Evolutionary conservation across 2,329 filamentous ascomycete species (phyloP).

Genomic region (Achaetomium macrosporum): DNA sequence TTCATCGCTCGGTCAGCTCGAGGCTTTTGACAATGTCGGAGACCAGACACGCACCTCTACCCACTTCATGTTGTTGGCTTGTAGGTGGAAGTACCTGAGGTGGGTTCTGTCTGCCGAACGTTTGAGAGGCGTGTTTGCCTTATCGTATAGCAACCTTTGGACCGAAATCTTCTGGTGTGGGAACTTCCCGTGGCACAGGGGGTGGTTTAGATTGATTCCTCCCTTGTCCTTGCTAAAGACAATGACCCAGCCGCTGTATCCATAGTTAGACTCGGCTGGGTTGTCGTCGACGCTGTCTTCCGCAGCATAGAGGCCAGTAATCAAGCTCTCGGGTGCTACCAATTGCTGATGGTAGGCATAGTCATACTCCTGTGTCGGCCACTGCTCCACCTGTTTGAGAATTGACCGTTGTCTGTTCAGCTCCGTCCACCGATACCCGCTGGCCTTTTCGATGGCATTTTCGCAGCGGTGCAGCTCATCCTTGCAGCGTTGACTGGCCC

Average conservation of each 20-base stretch:
- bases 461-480: constrained; percentile 17
- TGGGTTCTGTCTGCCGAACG: constrained; percentile 15
- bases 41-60: constrained; percentile 7
- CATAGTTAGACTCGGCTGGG: constrained; percentile 18
- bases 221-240: constrained; percentile 18
- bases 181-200: constrained; percentile 20
- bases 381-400: constrained; percentile 17
- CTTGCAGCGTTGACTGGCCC: constrained; percentile 9
- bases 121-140: constrained; percentile 16
- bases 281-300: constrained; percentile 21
- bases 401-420: constrained; percentile 18
- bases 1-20: neutral
- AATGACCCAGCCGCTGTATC: constrained; percentile 23
- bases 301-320: constrained; percentile 12
- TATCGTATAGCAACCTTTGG: constrained; percentile 21
- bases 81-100: constrained; percentile 22
- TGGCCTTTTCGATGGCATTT: constrained; percentile 12
- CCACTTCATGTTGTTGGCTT: constrained; percentile 25
- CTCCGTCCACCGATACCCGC: constrained; percentile 7
- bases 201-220: constrained; percentile 18
- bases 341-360: constrained; percentile 2
- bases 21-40: neutral
- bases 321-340: constrained; percentile 18
- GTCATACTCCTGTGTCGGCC: constrained; percentile 13
- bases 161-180: constrained; percentile 23